Evolutionary conservation across 208 protist genomes (phyloP).

Genomic region (Balamuthia mandrillaris): DNA sequence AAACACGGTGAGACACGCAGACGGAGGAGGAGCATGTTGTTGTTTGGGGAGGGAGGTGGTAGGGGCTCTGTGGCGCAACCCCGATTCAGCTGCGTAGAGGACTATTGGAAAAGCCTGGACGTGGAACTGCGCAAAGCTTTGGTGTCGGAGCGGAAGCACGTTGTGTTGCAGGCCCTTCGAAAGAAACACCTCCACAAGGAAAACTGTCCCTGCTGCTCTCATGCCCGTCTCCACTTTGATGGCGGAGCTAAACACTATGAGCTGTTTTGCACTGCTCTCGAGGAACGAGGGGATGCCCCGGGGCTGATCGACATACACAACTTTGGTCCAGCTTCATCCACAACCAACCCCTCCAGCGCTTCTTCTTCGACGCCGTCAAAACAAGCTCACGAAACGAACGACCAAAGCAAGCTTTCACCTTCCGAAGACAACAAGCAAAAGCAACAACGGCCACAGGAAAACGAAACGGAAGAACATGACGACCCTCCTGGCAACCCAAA

Average conservation of each 20-base stretch:
- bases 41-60: no score
- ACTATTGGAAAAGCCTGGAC: not conserved
- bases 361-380: not conserved
- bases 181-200: slow-evolving; percentile 26
- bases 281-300: not conserved
- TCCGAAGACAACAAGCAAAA: not conserved
- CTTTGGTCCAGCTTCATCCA: no score
- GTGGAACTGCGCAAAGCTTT: not conserved
- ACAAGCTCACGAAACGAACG: not conserved
- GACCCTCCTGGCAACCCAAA: not conserved
- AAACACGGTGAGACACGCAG: no score
- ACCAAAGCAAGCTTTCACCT: not conserved
- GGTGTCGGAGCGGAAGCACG: slow-evolving; percentile 7
- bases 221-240: not conserved
- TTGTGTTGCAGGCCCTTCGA: not conserved
- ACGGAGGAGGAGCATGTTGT: no score
- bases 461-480: not conserved
- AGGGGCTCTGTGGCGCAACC: no score
- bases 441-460: not conserved
- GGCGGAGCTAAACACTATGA: not conserved
- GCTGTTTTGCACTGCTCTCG: not conserved
- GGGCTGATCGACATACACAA: slow-evolving; percentile 32
- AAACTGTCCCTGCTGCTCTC: slow-evolving; percentile 15
- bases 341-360: not conserved
- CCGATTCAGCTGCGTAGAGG: no score